These are phyloP conservation scores for Aureobasidium musti DNA, from an alignment of 2,329 filamentous ascomycete genomes.

Conservation along the genomic window DNA sequence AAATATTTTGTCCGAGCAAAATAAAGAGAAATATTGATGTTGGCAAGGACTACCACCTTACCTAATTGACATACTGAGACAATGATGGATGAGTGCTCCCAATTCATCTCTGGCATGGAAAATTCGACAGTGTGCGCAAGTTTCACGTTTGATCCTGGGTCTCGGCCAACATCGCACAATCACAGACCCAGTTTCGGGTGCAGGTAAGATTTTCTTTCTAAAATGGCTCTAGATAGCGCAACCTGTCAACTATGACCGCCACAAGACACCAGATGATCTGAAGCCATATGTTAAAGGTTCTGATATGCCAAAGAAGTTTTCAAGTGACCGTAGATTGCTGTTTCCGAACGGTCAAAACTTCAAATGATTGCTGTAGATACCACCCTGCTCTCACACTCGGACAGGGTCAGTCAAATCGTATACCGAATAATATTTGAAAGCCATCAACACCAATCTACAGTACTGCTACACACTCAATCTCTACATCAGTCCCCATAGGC, in stretches of 20 bases:
- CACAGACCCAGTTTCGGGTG: too few relatives aligned
- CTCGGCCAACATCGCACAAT: too few relatives aligned
- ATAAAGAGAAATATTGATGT: background rate
- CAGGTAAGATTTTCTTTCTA: too few relatives aligned
- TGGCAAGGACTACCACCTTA: background rate
- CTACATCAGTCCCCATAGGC: conserved; percentile 54
- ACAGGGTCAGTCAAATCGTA: background rate
- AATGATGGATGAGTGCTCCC: too few relatives aligned
- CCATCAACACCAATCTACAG: conserved; percentile 32
- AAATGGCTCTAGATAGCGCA: too few relatives aligned
- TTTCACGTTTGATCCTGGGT: too few relatives aligned
- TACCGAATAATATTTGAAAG: background rate
- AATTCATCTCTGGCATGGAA: too few relatives aligned
- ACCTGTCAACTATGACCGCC: too few relatives aligned
- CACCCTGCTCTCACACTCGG: background rate
- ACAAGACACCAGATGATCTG: too few relatives aligned
- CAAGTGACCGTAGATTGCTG: background rate
- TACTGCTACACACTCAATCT: conserved; percentile 56
- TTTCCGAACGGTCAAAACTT: background rate
- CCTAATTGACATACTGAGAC: background rate
- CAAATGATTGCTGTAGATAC: background rate
- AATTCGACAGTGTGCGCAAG: too few relatives aligned
- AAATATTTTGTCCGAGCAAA: background rate
- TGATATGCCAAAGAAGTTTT: too few relatives aligned
- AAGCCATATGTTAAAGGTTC: too few relatives aligned